Evolutionary conservation across 345 rosid genomes (phyloP), one percentile per base, ranked within the genome.

Genomic region (Streptanthus diversifolius): DNA sequence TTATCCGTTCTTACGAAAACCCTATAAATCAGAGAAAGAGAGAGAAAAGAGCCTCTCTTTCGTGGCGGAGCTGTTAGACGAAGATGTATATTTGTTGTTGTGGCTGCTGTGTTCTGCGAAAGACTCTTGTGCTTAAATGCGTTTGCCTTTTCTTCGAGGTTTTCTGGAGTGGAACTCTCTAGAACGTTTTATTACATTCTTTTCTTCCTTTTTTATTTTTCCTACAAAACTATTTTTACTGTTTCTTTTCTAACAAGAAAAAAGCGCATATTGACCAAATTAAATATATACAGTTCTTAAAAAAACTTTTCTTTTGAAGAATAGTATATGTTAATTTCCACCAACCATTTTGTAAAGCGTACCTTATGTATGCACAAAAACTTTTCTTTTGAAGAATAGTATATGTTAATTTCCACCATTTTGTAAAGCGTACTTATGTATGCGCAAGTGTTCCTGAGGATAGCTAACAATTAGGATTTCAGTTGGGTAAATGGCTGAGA

Each of bases 91-190:
- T 19, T 7, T 56, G 25, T 27, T 40, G 18, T 17, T 27, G 52
- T 71, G 69, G 69, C 69, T 63, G 69, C 76, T 52, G 22, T 18
- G 2, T 61, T 29, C 14, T 59, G 29, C 35, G 49, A 24, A 49
- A 36, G 36, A 12, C 54, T 47, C 61, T 51, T 51, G 51, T 61
- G 62, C 69, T 18, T 19, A 59, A 49, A 61, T 37, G 48, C 27
- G 54, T 43, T 62, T 62, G 62, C 54, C 54, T 30, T 72, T 51
- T 62, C 17, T 72, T 71, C 24, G 44, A 62, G 76, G 70, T 72
- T 63, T 62, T 72, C 55, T 72, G 70, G 54, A 39, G 33, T 71
- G 62, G 76, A 71, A 71, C 69, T 62, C 76, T 71, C 76, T 71
- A 40, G 76, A 71, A 71, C 43, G 10, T 71, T 62, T 62, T 70